These are phyloP conservation scores for Arachis stenosperma DNA, from an alignment of 306 rosid genomes.

Conservation along the genomic window DNA sequence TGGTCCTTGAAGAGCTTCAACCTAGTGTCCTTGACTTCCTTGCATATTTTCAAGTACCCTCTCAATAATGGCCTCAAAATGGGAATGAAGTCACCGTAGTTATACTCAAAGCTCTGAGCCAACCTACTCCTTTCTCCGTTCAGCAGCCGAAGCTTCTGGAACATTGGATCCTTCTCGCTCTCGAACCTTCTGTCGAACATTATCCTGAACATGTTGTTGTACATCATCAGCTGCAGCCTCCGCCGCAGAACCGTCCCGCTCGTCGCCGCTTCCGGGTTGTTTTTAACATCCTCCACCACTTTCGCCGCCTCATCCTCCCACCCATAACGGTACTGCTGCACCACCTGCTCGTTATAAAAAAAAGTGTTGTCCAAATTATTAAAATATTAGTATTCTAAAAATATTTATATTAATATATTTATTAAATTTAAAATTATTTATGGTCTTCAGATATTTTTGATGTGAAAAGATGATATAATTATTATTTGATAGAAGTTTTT, in stretches of 20 bases:
- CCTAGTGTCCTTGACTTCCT: conserved; percentile 70
- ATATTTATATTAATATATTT: too few relatives aligned
- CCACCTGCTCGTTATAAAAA: conserved; percentile 8
- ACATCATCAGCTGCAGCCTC: conserved; percentile 80
- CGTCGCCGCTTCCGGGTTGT: conserved; percentile 55
- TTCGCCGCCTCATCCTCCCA: conserved; percentile 74
- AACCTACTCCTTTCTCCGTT: conserved; percentile 80
- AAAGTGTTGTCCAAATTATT: too few relatives aligned
- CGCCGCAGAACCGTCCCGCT: conserved; percentile 59
- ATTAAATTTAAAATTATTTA: too few relatives aligned
- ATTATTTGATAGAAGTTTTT: too few relatives aligned
- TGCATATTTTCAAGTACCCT: conserved; percentile 68
- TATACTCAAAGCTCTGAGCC: conserved; percentile 86
- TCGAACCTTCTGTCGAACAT: conserved; percentile 81
- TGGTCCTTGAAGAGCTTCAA: conserved; percentile 67
- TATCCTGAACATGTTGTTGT: conserved; percentile 78
- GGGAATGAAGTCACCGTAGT: conserved; percentile 82
- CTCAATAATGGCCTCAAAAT: conserved; percentile 76
- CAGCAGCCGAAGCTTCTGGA: conserved; percentile 55
- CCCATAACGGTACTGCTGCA: conserved; percentile 70
- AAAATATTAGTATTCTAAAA: too few relatives aligned
- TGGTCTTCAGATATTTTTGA: too few relatives aligned
- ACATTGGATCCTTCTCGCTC: conserved; percentile 63
- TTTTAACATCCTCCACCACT: conserved; percentile 74
- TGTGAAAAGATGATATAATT: too few relatives aligned